phyloP scores from a whole-genome alignment of 2,329 filamentous ascomycete genomes.

The Thermochaetoides dissita region DNA sequence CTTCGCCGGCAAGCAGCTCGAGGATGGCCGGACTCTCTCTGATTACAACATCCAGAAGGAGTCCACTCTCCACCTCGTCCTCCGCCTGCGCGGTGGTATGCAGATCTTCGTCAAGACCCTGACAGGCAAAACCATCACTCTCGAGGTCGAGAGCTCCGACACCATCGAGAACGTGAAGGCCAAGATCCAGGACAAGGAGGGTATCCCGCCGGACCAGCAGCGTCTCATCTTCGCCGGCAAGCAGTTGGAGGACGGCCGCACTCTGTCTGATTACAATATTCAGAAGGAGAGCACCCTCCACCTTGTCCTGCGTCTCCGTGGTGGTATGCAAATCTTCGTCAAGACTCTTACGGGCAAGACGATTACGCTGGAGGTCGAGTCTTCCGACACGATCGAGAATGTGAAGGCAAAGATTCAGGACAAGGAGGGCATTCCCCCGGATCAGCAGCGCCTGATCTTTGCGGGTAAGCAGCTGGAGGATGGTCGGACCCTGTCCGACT shows the following conservation, averaged over 20 bases:
- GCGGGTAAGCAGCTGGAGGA: slow-evolving; percentile 99
- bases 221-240: slow-evolving; percentile 88
- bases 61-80: slow-evolving; percentile 69
- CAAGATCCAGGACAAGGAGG: slow-evolving; percentile 89
- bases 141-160: slow-evolving; percentile 79
- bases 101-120: slow-evolving; percentile 80
- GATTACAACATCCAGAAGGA: slow-evolving; percentile 99
- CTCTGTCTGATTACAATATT: slow-evolving; percentile 90
- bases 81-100: slow-evolving; percentile 81
- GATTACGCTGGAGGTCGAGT: slow-evolving; percentile 99
- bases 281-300: slow-evolving; percentile 81
- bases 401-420: slow-evolving; percentile 98
- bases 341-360: slow-evolving; percentile 97
- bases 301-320: slow-evolving; percentile 67
- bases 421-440: slow-evolving; percentile 98
- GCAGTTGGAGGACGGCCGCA: slow-evolving; percentile 85
- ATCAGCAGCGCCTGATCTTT: slow-evolving; percentile 99
- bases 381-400: slow-evolving; percentile 99
- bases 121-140: slow-evolving; percentile 85
- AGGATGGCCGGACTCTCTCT: slow-evolving; percentile 90
- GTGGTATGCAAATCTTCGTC: slow-evolving; percentile 71
- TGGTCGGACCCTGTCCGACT: slow-evolving; percentile 95
- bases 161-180: slow-evolving; percentile 91
- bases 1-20: slow-evolving; percentile 97
- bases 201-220: slow-evolving; percentile 89